A percentile compares a stretch with the other conserved stretches of the same genome.
Conservation (phyloP, 2,329 filamentous ascomycete species). For the Parastagonospora avenae region DNA sequence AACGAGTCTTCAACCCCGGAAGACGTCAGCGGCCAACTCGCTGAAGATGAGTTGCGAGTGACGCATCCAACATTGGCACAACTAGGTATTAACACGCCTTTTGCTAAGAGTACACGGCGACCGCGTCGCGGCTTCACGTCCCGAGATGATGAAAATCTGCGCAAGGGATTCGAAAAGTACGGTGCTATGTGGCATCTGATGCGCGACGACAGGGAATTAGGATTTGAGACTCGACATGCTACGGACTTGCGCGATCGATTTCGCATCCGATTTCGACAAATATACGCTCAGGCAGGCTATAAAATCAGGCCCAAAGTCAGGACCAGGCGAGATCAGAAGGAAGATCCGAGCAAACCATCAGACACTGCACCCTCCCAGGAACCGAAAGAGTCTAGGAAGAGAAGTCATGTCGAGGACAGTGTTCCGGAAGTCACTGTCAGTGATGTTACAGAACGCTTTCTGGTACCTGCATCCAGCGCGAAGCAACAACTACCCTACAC, state of each 20-base stretch:
- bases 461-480: not conserved
- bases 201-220: slow-evolving; percentile 58
- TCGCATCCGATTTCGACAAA: slow-evolving; percentile 62
- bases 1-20: too few species aligned
- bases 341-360: not conserved
- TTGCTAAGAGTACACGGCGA: slow-evolving; percentile 57
- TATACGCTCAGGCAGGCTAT: slow-evolving; percentile 58
- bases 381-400: not conserved
- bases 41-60: too few species aligned
- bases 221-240: slow-evolving; percentile 55
- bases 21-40: too few species aligned
- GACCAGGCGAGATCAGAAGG: not conserved
- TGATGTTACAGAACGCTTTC: not conserved
- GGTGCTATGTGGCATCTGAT: slow-evolving; percentile 67
- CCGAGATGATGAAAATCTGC: slow-evolving; percentile 62
- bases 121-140: slow-evolving; percentile 61
- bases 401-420: too few species aligned
- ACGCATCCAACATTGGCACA: slow-evolving; percentile 27
- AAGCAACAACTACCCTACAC: not conserved
- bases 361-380: not conserved
- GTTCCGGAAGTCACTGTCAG: not conserved
- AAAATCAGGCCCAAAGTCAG: slow-evolving; percentile 34
- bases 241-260: slow-evolving; percentile 68
- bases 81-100: slow-evolving; percentile 57
- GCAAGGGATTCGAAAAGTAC: slow-evolving; percentile 63